These are phyloP conservation scores for Aspergillus terreus DNA, from an alignment of 2,329 filamentous ascomycete genomes.

Conservation along the genomic window DNA sequence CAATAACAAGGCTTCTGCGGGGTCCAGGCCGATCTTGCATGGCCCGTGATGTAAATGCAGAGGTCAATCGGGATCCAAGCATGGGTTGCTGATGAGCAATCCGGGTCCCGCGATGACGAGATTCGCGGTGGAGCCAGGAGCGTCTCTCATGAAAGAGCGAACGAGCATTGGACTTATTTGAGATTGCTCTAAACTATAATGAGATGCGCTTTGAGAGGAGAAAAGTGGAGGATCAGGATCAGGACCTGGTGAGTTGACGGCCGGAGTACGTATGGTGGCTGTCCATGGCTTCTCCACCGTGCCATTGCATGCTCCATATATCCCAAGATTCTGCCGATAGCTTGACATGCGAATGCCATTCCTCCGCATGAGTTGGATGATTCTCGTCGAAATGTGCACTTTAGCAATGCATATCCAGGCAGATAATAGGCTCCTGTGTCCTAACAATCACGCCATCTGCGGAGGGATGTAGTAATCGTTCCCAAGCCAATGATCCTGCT, in stretches of 20 bases:
- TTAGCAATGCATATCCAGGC: background rate
- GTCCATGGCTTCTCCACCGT: too few relatives aligned
- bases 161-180: too few relatives aligned
- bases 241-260: too few relatives aligned
- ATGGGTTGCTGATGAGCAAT: constrained; percentile 18
- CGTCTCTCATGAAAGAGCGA: background rate
- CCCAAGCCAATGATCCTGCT: too few relatives aligned
- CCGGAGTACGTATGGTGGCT: too few relatives aligned
- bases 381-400: background rate
- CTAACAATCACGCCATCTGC: constrained; percentile 5
- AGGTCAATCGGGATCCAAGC: background rate
- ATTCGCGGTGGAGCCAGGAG: constrained; percentile 1
- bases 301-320: too few relatives aligned
- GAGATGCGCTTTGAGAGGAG: background rate
- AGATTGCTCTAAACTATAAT: background rate
- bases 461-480: constrained; percentile 3
- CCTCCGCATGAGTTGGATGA: too few relatives aligned
- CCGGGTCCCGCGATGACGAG: constrained; percentile 16
- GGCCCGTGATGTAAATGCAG: background rate
- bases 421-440: background rate
- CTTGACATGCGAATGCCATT: too few relatives aligned
- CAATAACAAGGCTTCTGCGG: constrained; percentile 4
- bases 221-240: background rate
- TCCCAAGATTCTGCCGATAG: too few relatives aligned
- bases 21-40: constrained; percentile 9